Conservation (phyloP, 2,329 filamentous ascomycete genomes). For the Coniochaeta hoffmannii region DNA sequence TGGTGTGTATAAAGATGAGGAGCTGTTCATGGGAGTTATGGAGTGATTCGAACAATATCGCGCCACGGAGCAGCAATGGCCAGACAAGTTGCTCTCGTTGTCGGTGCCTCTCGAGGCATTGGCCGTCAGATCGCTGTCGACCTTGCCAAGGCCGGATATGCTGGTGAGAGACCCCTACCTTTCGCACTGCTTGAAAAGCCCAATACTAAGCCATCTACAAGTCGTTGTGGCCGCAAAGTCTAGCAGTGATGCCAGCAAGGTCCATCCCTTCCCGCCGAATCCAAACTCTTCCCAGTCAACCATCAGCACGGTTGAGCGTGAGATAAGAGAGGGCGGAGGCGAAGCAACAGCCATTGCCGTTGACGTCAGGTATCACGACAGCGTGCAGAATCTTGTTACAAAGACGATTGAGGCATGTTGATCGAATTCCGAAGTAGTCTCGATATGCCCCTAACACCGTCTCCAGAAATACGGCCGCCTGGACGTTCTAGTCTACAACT, state of each 20-base stretch:
- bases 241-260: constrained; percentile 52
- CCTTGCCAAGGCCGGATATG: constrained; percentile 62
- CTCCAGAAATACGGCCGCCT: constrained; percentile 49
- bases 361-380: constrained; percentile 59
- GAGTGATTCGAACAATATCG: too few relatives aligned
- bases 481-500: constrained; percentile 75
- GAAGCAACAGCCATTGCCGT: constrained; percentile 59
- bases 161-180: too few relatives aligned
- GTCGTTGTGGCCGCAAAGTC: constrained; percentile 75
- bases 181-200: too few relatives aligned
- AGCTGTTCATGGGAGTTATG: too few relatives aligned
- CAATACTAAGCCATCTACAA: constrained; percentile 22
- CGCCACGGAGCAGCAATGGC: too few relatives aligned
- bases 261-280: constrained; percentile 60
- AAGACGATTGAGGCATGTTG: constrained; percentile 39
- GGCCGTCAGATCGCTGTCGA: constrained; percentile 75
- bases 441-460: neutral
- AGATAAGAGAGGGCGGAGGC: constrained; percentile 60
- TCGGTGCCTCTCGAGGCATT: constrained; percentile 74
- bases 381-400: constrained; percentile 52
- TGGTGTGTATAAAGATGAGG: too few relatives aligned
- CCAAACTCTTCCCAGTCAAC: constrained; percentile 70
- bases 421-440: neutral
- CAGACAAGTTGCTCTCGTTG: constrained; percentile 58
- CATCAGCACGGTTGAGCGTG: constrained; percentile 70